Evolutionary conservation across 2,329 filamentous ascomycete species (phyloP), one percentile per base, ranked within the genome.

Genomic region (Aspergillus uvarum): DNA sequence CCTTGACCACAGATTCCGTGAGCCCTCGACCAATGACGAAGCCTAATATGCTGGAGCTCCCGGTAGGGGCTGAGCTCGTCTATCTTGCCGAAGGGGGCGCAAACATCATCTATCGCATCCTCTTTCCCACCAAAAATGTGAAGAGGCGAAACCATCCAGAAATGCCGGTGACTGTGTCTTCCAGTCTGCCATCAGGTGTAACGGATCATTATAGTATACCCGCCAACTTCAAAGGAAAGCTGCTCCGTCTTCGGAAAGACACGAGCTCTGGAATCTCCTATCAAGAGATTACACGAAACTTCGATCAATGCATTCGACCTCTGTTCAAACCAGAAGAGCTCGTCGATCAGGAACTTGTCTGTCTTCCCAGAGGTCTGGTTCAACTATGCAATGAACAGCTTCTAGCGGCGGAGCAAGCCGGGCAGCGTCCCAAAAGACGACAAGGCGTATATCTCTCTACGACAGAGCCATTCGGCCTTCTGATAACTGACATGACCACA

Each of bases 401-500:
- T 3, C 76, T 74, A 8, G 68, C 73, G 11, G 77, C 81, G n/a
- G 83, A 87, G 64, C 65, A 75, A 2, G 67, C 64, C 16, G 72
- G 68, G 7, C 62, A 63, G 48, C 70, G 87, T 70, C 73, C 82
- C 55, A 67, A 76, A 76, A 74, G 86, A 78, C 71, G 84, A 21
- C 74, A 73, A 47, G 80, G 82, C 16, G 72, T 81, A 5, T 85
- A 82, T 62, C 74, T 86, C 2, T 82, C 80, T 4, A 78, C 82
- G 14, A 81, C 84, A 47, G 85, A 89, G 65, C 74, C 72, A 3
- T 84, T 86, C 69, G 90, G 87, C 5, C 84, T 92, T 68, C 76
- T 94, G 3, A 83, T 94, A 52, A 88, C 88, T 61, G 89, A 93
- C 69, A 93, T 94, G 89, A 83, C 82, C 2, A 78, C 80, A 6